Percentiles rank a stretch among this genome's conserved stretches.
Conservation (phyloP, 177 flowering plant species). For the Vitis hybrid region DNA sequence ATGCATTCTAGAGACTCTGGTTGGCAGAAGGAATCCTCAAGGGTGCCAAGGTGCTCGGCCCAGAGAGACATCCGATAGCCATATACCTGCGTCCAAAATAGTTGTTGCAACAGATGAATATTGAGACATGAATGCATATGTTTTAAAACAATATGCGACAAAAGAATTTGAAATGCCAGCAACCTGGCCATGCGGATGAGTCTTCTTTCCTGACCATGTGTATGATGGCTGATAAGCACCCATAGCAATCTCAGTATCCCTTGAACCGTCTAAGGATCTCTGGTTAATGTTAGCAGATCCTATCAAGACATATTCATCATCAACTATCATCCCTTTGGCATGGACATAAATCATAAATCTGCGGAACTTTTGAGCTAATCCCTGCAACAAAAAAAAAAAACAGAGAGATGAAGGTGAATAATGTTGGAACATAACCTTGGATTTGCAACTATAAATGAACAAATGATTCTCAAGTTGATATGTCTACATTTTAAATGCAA, state of each 20-base stretch:
- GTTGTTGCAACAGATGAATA: neutral
- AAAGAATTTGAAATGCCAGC: neutral
- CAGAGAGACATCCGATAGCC: conserved; percentile 78
- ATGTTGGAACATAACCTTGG: neutral
- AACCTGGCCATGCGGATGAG: conserved; percentile 81
- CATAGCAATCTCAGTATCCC: conserved; percentile 92
- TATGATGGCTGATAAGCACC: conserved; percentile 82
- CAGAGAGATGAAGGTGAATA: neutral
- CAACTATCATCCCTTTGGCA: conserved; percentile 90
- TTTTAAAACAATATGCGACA: no score
- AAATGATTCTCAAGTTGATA: neutral
- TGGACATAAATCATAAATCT: conserved; percentile 96
- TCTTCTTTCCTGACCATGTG: conserved; percentile 51
- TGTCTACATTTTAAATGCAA: no score
- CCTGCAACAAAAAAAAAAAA: conserved; percentile 19
- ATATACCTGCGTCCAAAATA: conserved; percentile 27
- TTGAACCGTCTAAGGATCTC: conserved; percentile 83
- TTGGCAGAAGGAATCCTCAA: conserved; percentile 45
- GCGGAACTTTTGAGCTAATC: conserved; percentile 36
- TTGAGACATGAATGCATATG: neutral
- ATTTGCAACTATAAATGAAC: neutral
- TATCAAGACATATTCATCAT: conserved; percentile 76
- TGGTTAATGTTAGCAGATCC: conserved; percentile 95
- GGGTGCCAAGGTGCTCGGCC: conserved; percentile 62
- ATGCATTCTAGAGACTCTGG: conserved; percentile 54